These are phyloP conservation scores for Solanum pennellii DNA, from an alignment of 257 asterid genomes.

Conservation along the genomic window DNA sequence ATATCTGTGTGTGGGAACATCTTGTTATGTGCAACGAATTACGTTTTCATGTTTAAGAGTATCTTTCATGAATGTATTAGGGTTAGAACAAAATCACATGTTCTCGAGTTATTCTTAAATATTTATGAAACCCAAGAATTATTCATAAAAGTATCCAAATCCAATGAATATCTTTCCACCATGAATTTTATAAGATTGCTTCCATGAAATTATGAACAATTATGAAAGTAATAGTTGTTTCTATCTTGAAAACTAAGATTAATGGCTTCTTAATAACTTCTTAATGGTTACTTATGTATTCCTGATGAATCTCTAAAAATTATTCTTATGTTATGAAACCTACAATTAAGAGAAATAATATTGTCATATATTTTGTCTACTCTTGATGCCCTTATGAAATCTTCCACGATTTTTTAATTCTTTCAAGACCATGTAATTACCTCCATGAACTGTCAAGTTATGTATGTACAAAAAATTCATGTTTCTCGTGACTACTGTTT, in stretches of 20 bases:
- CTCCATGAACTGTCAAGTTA: background rate
- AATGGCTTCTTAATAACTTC: background rate
- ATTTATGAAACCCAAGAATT: background rate
- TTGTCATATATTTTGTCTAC: background rate
- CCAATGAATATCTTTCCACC: background rate
- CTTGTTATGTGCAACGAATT: background rate
- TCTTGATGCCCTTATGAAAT: background rate
- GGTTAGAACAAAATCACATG: background rate
- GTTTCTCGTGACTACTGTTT: background rate
- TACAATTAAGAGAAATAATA: no score
- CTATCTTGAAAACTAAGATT: background rate
- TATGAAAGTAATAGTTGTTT: background rate
- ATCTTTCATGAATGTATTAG: background rate
- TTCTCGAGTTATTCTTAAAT: background rate
- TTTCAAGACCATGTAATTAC: background rate
- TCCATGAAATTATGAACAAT: background rate
- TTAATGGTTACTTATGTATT: background rate
- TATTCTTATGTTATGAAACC: background rate
- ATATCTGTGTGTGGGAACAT: background rate
- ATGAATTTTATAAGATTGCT: background rate
- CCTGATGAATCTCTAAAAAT: no score
- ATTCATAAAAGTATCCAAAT: background rate
- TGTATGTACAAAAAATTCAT: background rate
- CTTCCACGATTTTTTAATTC: background rate
- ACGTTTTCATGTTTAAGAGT: no score